Base-by-base conservation (phyloP, 306 rosid genomes). In the Sindora glabra region DNA sequence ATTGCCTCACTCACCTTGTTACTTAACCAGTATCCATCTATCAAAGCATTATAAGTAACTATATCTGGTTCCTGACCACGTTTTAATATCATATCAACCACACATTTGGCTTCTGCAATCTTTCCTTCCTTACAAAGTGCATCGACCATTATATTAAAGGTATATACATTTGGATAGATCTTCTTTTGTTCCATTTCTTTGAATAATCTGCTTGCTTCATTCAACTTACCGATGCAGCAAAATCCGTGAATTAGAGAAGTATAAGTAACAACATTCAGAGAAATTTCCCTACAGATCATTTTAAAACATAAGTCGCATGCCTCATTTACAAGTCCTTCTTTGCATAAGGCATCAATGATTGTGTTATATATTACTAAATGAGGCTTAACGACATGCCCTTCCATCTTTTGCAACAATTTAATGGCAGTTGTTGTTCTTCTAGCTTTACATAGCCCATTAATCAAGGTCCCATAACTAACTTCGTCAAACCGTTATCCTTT, bases 151-250 rank as follows among this genome's bases (percentile, higher is more conserved):
- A 41, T 27, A 22, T 14, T 59, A 25, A 11, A 66, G 9, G 72
- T 66, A 5, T 8, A 6, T 1, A 55, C 72, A 42, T 67, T n/a
- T 7, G 72, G n/a, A n/a, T n/a, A n/a, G n/a, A n/a, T n/a, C n/a
- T 22, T 51, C 18, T 26, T 19, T 9, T 10, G 9, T n/a, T 16
- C 13, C 74, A 69, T 69, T 23, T 61, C 68, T 12, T 49, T 61
- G 10, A 69, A 25, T 38, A 69, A 38, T 14, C 34, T 29, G 3
- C 14, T 37, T n/a, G n/a, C n/a, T n/a, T n/a, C n/a, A n/a, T n/a
- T n/a, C n/a, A n/a, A n/a, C n/a, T n/a, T n/a, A n/a, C n/a, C n/a
- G n/a, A n/a, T n/a, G n/a, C n/a, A n/a, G n/a, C n/a, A n/a, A n/a
- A n/a, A n/a, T n/a, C n/a, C n/a, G n/a, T n/a, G n/a, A n/a, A n/a